These are phyloP conservation scores for Cytospora piceae DNA, from an alignment of 2,329 filamentous ascomycete genomes.

Conservation along the genomic window DNA sequence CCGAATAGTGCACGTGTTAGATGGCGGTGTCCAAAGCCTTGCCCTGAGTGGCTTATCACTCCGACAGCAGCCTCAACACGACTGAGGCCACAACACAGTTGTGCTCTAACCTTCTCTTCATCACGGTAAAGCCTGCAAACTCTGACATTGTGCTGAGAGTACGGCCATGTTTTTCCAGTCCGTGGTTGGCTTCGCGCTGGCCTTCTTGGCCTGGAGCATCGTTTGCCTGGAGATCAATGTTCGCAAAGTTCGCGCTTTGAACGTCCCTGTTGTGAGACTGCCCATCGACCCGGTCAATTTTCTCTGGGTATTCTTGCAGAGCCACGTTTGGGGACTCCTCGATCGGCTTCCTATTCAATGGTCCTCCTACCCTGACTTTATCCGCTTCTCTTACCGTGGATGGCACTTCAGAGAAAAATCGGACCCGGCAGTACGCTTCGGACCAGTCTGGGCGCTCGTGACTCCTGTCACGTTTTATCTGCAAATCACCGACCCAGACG, in stretches of 20 bases:
- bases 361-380: constrained; percentile 33
- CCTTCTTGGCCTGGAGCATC: constrained; percentile 33
- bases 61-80: neutral
- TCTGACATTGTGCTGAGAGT: neutral
- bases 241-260: constrained; percentile 32
- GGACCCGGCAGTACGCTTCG: constrained; percentile 27
- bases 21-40: neutral
- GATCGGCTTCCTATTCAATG: constrained; percentile 33
- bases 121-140: neutral
- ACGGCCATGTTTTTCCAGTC: constrained; percentile 2
- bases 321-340: constrained; percentile 33
- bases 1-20: neutral
- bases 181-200: constrained; percentile 13
- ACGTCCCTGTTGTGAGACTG: constrained; percentile 34
- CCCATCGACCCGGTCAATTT: constrained; percentile 34
- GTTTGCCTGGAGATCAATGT: constrained; percentile 34
- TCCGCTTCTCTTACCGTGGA: constrained; percentile 35
- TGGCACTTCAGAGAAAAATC: constrained; percentile 34
- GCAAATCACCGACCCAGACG: constrained; percentile 35
- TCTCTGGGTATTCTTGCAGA: constrained; percentile 35
- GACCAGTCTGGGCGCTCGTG: constrained; percentile 36
- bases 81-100: neutral
- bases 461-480: constrained; percentile 32
- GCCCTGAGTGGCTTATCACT: neutral
- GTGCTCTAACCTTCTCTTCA: neutral